phyloP scores from a whole-genome alignment of 148 eudicot species.

The Diospyros lotus region DNA sequence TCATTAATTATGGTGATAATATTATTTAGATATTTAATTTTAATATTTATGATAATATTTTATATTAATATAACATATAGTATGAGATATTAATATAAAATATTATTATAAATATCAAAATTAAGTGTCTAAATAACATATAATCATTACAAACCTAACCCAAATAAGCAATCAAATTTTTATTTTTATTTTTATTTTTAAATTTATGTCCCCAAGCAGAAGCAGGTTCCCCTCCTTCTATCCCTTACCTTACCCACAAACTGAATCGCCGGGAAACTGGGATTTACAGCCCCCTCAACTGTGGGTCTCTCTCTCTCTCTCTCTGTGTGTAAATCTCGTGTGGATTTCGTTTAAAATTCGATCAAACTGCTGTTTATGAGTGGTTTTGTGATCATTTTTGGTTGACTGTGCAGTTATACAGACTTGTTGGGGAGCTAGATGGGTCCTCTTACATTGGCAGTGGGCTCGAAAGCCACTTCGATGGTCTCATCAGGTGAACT shows the following conservation, averaged over 20 bases:
- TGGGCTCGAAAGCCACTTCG: slow-evolving; percentile 38
- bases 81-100: no score
- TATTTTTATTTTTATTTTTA: no score
- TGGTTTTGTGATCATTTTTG: neutral
- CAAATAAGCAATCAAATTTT: no score
- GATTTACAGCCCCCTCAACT: neutral
- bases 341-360: neutral
- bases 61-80: no score
- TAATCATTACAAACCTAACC: no score
- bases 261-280: neutral
- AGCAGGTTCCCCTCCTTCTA: neutral
- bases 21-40: no score
- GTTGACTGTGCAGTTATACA: slow-evolving; percentile 6
- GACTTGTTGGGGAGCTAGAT: slow-evolving; percentile 18
- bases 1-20: no score
- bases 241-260: neutral
- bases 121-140: no score
- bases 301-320: slow-evolving; percentile 14
- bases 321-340: slow-evolving; percentile 8
- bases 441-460: slow-evolving; percentile 51
- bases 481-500: slow-evolving; percentile 35
- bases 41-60: no score
- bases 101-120: no score
- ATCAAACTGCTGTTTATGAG: neutral
- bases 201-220: no score